Conservation (phyloP, 2,329 filamentous ascomycete genomes). For the Xylariaceae sp. region DNA sequence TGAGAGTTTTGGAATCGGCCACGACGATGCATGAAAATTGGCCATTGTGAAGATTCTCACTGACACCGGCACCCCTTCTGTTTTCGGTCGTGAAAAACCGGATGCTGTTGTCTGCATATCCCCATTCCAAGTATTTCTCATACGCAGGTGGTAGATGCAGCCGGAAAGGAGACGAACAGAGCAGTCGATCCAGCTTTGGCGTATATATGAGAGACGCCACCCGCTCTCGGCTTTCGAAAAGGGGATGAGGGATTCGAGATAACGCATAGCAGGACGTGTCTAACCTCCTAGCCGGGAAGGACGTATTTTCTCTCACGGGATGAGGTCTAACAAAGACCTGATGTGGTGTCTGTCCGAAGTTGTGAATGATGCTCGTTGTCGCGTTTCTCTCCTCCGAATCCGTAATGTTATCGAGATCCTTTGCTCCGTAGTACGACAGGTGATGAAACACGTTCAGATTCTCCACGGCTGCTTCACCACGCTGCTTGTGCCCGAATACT, state of each 20-base stretch:
- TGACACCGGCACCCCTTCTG: conserved; percentile 76
- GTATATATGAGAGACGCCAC: conserved; percentile 76
- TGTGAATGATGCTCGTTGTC: conserved; percentile 94
- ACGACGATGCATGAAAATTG: conserved; percentile 81
- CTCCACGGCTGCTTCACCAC: conserved; percentile 85
- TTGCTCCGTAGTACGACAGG: conserved; percentile 89
- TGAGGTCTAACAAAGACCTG: conserved; percentile 86
- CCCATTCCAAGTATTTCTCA: conserved; percentile 94
- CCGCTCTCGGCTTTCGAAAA: conserved; percentile 71
- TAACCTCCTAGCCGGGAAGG: conserved; percentile 61
- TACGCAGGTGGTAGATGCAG: conserved; percentile 81
- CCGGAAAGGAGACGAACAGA: conserved; percentile 78
- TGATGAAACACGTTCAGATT: conserved; percentile 94
- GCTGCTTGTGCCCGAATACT: conserved; percentile 89
- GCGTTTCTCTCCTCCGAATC: conserved; percentile 82
- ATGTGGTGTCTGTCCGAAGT: conserved; percentile 95
- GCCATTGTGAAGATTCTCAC: conserved; percentile 89
- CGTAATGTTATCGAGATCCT: conserved; percentile 83
- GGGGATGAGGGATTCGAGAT: conserved; percentile 69
- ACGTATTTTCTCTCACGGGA: conserved; percentile 64
- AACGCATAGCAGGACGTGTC: conserved; percentile 74
- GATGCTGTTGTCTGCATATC: conserved; percentile 86
- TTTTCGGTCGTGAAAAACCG: conserved; percentile 85
- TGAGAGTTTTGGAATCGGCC: conserved; percentile 81
- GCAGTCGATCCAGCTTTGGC: conserved; percentile 71